Evolutionary conservation across 2,329 filamentous ascomycete species (phyloP), one percentile per base, ranked within the genome.

Genomic region (Colletotrichum cuscutae): DNA sequence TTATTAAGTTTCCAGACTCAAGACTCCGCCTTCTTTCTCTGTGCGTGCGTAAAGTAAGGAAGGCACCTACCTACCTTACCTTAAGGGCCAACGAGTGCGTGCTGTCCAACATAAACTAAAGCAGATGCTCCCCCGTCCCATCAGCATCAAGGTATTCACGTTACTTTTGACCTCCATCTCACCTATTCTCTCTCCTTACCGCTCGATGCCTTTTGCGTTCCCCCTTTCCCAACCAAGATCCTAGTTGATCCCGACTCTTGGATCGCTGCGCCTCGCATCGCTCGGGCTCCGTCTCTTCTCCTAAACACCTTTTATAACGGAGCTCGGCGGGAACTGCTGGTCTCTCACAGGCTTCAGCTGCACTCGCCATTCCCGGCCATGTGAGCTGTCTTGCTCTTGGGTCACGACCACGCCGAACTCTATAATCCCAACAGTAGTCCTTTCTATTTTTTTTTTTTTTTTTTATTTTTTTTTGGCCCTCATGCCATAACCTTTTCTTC

Each of bases 251-350:
- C 15, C 15, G 42, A 24, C 60, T 30, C 60, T 72, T 64, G 59
- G 66, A 63, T 30, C 35, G 70, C 70, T 72, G 59, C 70, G 70
- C 66, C 70, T 72, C 54, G 59, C 56, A 56, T 65, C 70, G 66
- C 70, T 70, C 66, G 70, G 66, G 24, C 70, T 70, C 60, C 70
- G 49, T 70, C 66, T 61, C 53, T 59, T 72, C 46, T 72, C 59
- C 66, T 13, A 65, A 72, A 72, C 70, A 59, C 57, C 19, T 42
- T n/a, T 49, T 49, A n/a, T 37, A 65, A 70, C 59, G 35, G 32
- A 56, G 49, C 19, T 54, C 49, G 46, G 46, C 49, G 30, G 61
- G 46, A 42, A 37, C 5, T 19, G n/a, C 61, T 53, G 19, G 22
- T 26, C 46, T 37, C 28, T 19, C 30, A 42, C 37, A 42, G 37